Evolutionary conservation across 345 rosid species (phyloP).

Genomic region (Isatis tinctoria): DNA sequence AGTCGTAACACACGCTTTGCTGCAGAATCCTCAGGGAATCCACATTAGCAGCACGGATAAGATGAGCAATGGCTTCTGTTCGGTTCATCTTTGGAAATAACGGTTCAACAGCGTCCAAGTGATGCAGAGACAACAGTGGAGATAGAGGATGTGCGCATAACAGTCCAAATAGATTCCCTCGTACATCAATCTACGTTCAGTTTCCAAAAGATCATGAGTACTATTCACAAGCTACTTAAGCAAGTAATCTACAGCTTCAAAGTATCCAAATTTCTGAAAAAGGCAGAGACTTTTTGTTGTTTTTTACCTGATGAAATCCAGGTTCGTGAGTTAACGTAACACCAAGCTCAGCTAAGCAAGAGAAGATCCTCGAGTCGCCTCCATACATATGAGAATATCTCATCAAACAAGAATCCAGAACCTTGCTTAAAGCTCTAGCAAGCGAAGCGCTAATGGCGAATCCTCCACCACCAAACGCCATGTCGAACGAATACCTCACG

Average conservation of each 20-base stretch:
- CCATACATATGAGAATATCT: slow-evolving; percentile 80
- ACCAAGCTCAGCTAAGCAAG: slow-evolving; percentile 74
- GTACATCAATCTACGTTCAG: slow-evolving; percentile 58
- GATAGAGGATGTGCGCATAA: slow-evolving; percentile 79
- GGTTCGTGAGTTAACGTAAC: slow-evolving; percentile 67
- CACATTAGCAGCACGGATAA: slow-evolving; percentile 51
- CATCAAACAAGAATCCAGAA: slow-evolving; percentile 73
- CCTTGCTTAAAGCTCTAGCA: slow-evolving; percentile 51
- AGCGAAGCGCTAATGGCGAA: slow-evolving; percentile 69
- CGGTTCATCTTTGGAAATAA: slow-evolving; percentile 63
- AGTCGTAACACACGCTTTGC: slow-evolving; percentile 81
- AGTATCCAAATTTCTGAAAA: not conserved
- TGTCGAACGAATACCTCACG: slow-evolving; percentile 60
- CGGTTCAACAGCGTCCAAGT: slow-evolving; percentile 75
- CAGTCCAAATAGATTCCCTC: slow-evolving; percentile 78
- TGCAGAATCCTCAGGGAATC: slow-evolving; percentile 81
- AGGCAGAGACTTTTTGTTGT: not conserved
- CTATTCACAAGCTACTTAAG: not conserved
- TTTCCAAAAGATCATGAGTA: too few species aligned
- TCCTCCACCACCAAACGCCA: slow-evolving; percentile 95
- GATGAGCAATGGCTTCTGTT: slow-evolving; percentile 47
- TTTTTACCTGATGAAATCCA: slow-evolving; percentile 75
- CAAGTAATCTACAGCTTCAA: not conserved
- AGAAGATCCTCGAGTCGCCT: slow-evolving; percentile 72
- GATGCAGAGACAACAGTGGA: slow-evolving; percentile 83